Evolutionary conservation across 1,284 basidiomycete genomes (phyloP).

Genomic region (Boletellus deceptivus): DNA sequence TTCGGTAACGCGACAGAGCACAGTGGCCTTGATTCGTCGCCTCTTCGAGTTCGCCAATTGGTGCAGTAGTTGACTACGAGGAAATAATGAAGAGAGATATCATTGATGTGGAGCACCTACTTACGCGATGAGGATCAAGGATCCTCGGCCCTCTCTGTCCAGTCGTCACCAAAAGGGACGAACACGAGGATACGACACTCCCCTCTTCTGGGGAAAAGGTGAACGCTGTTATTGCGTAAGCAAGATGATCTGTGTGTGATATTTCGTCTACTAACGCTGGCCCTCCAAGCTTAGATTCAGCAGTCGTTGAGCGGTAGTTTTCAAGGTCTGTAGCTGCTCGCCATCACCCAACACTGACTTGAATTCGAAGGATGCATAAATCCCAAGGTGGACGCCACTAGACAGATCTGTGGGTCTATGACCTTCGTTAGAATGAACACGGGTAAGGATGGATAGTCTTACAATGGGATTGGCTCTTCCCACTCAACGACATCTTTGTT

Average conservation of each 20-base stretch:
- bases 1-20: slow-evolving; percentile 1
- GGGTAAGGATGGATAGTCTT: too few relatives aligned
- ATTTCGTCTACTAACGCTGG: too few relatives aligned
- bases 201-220: not conserved
- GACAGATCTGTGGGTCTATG: too few relatives aligned
- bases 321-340: too few relatives aligned
- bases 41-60: not conserved
- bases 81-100: not conserved
- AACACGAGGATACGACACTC: not conserved
- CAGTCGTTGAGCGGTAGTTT: too few relatives aligned
- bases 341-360: too few relatives aligned
- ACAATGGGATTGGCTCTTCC: not conserved
- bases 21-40: slow-evolving; percentile 3
- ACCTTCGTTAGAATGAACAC: too few relatives aligned
- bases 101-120: not conserved
- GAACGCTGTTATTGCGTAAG: slow-evolving; percentile 1
- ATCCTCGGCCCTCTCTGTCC: too few relatives aligned
- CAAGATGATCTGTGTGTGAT: too few relatives aligned
- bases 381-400: too few relatives aligned
- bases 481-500: not conserved
- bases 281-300: too few relatives aligned
- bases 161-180: not conserved
- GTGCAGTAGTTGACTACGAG: not conserved
- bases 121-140: not conserved
- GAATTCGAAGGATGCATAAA: too few relatives aligned